A percentile compares a stretch with the other conserved stretches of the same genome.
Conservation (phyloP, 192 early-diverging fungal genomes). For the Coemansia sp. region DNA sequence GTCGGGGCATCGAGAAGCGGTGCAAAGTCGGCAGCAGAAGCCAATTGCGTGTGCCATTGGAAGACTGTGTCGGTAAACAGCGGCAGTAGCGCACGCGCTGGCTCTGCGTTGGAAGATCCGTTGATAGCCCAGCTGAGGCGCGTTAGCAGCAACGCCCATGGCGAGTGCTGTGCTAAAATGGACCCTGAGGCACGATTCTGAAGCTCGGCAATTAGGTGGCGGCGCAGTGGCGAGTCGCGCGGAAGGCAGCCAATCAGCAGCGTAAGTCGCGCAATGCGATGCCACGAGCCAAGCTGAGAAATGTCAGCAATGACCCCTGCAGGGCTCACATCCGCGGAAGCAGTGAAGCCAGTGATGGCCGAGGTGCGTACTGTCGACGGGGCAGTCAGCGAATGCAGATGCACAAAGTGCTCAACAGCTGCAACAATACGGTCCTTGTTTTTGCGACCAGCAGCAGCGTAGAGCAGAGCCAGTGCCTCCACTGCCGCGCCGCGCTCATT, state of each 20-base stretch:
- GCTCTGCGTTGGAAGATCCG: not conserved
- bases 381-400: not conserved
- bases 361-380: not conserved
- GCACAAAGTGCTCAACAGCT: constrained; percentile 22
- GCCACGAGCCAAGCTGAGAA: constrained; percentile 23
- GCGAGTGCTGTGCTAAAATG: constrained; percentile 6
- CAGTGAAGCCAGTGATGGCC: not conserved
- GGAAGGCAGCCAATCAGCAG: constrained; percentile 9
- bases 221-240: not conserved
- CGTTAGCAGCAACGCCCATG: constrained; percentile 35
- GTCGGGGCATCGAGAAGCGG: constrained; percentile 9
- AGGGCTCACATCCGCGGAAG: not conserved
- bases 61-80: constrained; percentile 26
- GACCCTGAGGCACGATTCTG: not conserved
- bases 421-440: constrained; percentile 31
- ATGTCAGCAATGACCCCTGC: constrained; percentile 26
- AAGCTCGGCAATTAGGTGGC: not conserved
- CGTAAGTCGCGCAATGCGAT: constrained; percentile 5
- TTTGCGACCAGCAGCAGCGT: constrained; percentile 32
- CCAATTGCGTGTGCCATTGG: constrained; percentile 22
- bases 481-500: constrained; percentile 15
- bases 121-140: constrained; percentile 35
- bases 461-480: constrained; percentile 50
- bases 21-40: not conserved
- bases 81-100: constrained; percentile 11